Base-by-base conservation (phyloP, 2,329 filamentous ascomycete species). In the Trichoderma cornu-damae region DNA sequence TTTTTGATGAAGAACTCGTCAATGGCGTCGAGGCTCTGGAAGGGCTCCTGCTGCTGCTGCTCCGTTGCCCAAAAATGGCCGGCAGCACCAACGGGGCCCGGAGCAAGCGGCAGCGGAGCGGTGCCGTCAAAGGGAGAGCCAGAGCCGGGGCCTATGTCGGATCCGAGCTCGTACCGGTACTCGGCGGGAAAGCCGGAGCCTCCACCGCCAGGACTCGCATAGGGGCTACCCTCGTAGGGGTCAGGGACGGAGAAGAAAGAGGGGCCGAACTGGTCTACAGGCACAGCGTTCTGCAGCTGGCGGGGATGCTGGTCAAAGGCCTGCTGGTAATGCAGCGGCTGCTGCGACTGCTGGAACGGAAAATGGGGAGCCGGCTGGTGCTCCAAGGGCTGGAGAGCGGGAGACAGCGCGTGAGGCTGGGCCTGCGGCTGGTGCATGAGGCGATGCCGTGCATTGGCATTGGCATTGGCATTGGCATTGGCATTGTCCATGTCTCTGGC, bases 1-100 rank as follows among this genome's bases (percentile, higher is more conserved):
- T 70, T 71, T 53, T 76, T 67, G 47, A 69, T 64, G 57, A 74
- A 71, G 58, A 74, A 73, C 16, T 73, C 69, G 14, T 73, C 70
- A 35, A 72, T 70, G 2, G 54, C 49, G 11, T 38, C 44, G 16
- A 50, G 16, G 20, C 32, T 58, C 26, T 26, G 34, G 32, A 16
- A 12, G 11, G 28, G 16, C 1, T 35, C 44, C 22, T 55, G 51
- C 12, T 53, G 48, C 8, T 46, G 56, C n/a, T 3, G n/a, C 12
- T 49, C 32, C 6, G 52, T 11, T 3, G 3, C 42, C 57, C 49
- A 53, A 35, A 46, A 47, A 16, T 28, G 34, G 8, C 26, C 22
- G 34, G 16, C 12, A 22, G 20, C 30, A 28, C 28, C 44, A 3
- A 22, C 14, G 7, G 46, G 5, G 12, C 28, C 46, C n/a, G 28